Conservation (phyloP, 768 basidiomycete genomes). For the Phylloporus sp. region DNA sequence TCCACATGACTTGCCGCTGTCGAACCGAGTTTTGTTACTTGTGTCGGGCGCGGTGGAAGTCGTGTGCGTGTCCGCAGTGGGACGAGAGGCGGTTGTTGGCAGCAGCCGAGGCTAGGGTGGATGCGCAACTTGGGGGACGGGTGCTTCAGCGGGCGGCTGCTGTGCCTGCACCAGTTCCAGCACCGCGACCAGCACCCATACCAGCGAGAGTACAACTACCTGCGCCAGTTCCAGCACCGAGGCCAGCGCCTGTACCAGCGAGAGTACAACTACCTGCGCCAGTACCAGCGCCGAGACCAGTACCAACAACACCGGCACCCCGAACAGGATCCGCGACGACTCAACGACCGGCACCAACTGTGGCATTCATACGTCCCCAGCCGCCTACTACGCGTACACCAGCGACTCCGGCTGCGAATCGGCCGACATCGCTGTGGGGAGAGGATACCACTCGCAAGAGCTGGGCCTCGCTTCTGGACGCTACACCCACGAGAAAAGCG, state of each 20-base stretch:
- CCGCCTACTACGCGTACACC: neutral
- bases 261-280: too few relatives aligned
- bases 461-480: too few relatives aligned
- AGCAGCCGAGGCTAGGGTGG: conserved; percentile 44
- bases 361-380: neutral
- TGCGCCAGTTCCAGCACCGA: neutral
- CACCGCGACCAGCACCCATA: neutral
- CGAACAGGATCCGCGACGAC: neutral
- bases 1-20: conserved; percentile 40
- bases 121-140: conserved; percentile 32
- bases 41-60: conserved; percentile 57
- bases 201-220: neutral
- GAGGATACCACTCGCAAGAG: neutral
- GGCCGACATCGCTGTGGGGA: too few relatives aligned
- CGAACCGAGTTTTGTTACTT: conserved; percentile 40
- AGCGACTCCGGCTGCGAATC: neutral
- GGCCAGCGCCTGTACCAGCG: neutral
- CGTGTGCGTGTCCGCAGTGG: conserved; percentile 61
- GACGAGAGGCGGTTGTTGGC: conserved; percentile 42
- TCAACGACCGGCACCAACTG: too few relatives aligned
- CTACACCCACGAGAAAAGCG: neutral
- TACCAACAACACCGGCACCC: neutral
- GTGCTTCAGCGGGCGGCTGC: conserved; percentile 11
- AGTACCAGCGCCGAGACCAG: neutral
- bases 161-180: neutral